A percentile compares a stretch with the other conserved stretches of the same genome.
phyloP scores from a whole-genome alignment of 2,329 filamentous ascomycete genomes.

The Beauveria sp. region DNA sequence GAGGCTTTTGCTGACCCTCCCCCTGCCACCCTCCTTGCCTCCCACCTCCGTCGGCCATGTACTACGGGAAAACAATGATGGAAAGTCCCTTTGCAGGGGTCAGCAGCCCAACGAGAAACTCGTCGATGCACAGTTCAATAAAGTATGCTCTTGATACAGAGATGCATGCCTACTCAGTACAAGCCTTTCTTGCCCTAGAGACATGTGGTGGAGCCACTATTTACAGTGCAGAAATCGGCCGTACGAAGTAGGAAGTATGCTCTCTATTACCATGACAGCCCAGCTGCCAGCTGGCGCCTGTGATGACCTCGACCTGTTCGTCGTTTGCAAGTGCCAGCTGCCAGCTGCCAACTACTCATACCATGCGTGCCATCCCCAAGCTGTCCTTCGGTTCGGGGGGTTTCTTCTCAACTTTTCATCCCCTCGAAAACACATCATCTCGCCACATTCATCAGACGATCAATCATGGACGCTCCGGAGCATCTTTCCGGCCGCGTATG shows the following conservation, averaged over 20 bases:
- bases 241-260: not conserved
- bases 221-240: not conserved
- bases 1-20: constrained; percentile 9
- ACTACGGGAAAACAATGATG: not conserved
- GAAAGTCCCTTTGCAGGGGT: not conserved
- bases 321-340: not conserved
- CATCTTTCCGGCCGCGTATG: not conserved
- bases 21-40: not conserved
- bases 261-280: not conserved
- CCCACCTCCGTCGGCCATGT: not conserved
- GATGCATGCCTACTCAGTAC: no score
- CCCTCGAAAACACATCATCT: not conserved
- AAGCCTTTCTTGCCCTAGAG: not conserved
- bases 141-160: not conserved
- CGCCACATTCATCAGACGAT: not conserved
- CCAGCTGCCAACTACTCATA: not conserved
- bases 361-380: not conserved
- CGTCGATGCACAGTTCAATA: not conserved
- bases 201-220: not conserved
- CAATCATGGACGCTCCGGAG: not conserved
- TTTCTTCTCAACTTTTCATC: not conserved
- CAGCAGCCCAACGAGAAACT: not conserved
- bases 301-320: not conserved
- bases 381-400: not conserved
- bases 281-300: not conserved